Conservation (phyloP, 2,329 filamentous ascomycete species). For the Colletotrichum siamense region DNA sequence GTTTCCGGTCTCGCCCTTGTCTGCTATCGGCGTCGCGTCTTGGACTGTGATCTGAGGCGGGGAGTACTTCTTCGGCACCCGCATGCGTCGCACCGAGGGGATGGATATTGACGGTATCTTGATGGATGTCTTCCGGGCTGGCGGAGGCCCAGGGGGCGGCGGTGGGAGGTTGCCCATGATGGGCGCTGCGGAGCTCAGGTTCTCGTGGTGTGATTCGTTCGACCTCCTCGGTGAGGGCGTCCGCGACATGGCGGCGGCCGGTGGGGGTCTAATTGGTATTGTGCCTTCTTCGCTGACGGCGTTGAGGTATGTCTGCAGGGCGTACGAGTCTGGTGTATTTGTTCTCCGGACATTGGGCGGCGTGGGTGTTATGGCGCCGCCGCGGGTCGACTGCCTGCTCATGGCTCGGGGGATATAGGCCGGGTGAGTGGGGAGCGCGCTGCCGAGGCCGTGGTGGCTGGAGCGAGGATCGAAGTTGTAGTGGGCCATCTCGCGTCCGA, state of each 20-base stretch:
- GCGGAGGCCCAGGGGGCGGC: conserved; percentile 28
- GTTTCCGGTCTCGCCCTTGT: conserved; percentile 23
- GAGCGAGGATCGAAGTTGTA: conserved; percentile 35
- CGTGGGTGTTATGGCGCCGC: too few species aligned
- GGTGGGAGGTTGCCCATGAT: too few species aligned
- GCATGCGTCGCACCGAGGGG: conserved; percentile 40
- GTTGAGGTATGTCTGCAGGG: conserved; percentile 41
- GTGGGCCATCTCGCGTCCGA: not conserved
- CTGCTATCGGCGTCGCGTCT: conserved; percentile 31
- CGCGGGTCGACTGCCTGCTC: conserved; percentile 30
- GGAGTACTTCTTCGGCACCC: conserved; percentile 45
- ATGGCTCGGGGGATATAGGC: conserved; percentile 50
- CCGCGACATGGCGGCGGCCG: too few species aligned
- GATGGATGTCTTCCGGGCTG: conserved; percentile 22
- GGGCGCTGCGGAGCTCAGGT: too few species aligned
- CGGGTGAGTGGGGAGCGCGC: conserved; percentile 50
- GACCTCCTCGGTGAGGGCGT: too few species aligned
- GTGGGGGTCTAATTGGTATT: too few species aligned
- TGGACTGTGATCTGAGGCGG: conserved; percentile 40
- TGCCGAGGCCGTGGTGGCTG: conserved; percentile 25
- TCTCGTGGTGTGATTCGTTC: too few species aligned
- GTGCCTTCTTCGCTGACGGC: conserved; percentile 33
- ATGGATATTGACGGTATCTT: too few species aligned
- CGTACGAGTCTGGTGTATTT: conserved; percentile 36
- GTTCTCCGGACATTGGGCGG: too few species aligned